Conservation (phyloP, 805 yeast genomes). For the Barnettozyma sp. region DNA sequence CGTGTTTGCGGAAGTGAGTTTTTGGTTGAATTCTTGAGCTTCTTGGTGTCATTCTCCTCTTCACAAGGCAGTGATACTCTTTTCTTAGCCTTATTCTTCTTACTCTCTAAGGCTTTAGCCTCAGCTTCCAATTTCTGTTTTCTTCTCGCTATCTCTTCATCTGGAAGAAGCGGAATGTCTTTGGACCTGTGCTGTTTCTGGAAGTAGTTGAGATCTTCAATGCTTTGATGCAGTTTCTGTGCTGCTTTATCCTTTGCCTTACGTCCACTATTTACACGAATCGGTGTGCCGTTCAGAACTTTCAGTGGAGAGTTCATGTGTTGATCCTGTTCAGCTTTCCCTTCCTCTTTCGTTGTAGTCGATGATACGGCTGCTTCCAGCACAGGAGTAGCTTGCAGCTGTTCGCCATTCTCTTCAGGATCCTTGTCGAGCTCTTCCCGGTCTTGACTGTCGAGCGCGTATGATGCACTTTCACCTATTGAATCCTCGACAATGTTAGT, state of each 20-base stretch:
- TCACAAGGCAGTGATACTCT: slow-evolving; percentile 9
- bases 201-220: slow-evolving; percentile 59
- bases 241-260: slow-evolving; percentile 66
- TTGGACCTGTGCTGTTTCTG: slow-evolving; percentile 46
- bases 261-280: slow-evolving; percentile 29
- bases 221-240: slow-evolving; percentile 55
- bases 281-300: slow-evolving; percentile 1
- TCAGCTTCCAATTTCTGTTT: slow-evolving; percentile 26
- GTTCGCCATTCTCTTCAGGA: not conserved
- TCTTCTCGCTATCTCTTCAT: slow-evolving; percentile 31
- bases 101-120: too few relatives aligned
- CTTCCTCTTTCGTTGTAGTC: not conserved
- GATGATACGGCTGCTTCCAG: not conserved
- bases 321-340: not conserved
- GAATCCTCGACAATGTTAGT: slow-evolving; percentile 21
- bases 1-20: too few relatives aligned
- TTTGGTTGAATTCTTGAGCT: slow-evolving; percentile 1
- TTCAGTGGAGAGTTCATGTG: slow-evolving; percentile 4
- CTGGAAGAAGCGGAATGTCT: slow-evolving; percentile 33
- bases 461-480: slow-evolving; percentile 15
- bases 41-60: slow-evolving; percentile 1
- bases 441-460: not conserved
- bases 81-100: too few relatives aligned
- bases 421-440: slow-evolving; percentile 1
- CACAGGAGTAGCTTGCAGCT: not conserved